These are phyloP conservation scores for Aschersonia sp. DNA, from an alignment of 2,329 filamentous ascomycete genomes.

Conservation along the genomic window DNA sequence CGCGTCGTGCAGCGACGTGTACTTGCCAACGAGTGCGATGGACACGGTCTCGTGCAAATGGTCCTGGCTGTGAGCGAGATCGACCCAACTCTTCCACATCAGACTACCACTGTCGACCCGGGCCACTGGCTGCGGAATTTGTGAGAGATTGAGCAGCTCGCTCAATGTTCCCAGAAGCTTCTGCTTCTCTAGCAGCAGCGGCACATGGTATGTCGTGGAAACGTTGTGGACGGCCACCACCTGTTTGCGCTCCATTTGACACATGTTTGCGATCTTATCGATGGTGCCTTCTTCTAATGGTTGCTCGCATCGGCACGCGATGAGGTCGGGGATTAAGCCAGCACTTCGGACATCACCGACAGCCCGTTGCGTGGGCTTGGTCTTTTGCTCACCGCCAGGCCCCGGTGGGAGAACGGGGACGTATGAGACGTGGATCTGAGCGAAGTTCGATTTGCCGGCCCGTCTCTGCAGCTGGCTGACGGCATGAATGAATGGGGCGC, in stretches of 20 bases:
- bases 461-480: neutral
- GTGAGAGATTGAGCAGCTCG: constrained; percentile 21
- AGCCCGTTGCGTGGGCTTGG: constrained; percentile 88
- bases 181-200: constrained; percentile 65
- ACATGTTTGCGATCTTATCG: constrained; percentile 78
- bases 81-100: constrained; percentile 56
- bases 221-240: constrained; percentile 86
- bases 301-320: constrained; percentile 81
- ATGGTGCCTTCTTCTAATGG: constrained; percentile 61
- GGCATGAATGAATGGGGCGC: constrained; percentile 50
- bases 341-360: constrained; percentile 73
- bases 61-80: constrained; percentile 39
- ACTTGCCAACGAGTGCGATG: constrained; percentile 88
- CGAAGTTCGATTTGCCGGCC: constrained; percentile 45
- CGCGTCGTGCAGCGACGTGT: constrained; percentile 69
- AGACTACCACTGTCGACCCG: neutral
- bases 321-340: constrained; percentile 60
- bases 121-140: neutral
- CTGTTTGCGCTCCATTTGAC: constrained; percentile 73
- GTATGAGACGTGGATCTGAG: constrained; percentile 80
- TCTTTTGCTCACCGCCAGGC: constrained; percentile 63
- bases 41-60: constrained; percentile 34
- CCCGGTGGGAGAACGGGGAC: constrained; percentile 37
- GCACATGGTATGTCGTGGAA: constrained; percentile 84
- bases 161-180: constrained; percentile 56